These are phyloP conservation scores for Yarrowia yakushimensis DNA, from an alignment of 805 yeast species.

Conservation along the genomic window DNA sequence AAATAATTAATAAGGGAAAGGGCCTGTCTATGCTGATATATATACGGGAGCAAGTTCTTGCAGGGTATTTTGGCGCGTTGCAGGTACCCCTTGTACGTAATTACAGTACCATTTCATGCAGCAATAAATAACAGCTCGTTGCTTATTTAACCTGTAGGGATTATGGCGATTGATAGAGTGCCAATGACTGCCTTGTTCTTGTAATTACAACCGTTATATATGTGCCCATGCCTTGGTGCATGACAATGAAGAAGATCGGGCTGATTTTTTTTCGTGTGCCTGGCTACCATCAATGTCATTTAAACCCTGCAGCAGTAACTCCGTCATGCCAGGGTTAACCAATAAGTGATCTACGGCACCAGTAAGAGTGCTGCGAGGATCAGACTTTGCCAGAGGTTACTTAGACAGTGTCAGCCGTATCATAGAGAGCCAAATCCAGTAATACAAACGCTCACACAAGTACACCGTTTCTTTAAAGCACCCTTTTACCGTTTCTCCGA, in stretches of 20 bases:
- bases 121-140: no score
- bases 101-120: no score
- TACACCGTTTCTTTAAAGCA: background rate
- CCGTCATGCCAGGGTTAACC: background rate
- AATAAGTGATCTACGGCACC: background rate
- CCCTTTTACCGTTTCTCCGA: conserved; percentile 2
- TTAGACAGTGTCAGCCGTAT: background rate
- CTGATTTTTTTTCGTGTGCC: background rate
- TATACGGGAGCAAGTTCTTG: no score
- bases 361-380: background rate
- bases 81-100: no score
- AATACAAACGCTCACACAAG: background rate
- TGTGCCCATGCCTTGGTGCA: background rate
- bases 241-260: background rate
- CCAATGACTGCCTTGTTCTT: no score
- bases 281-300: background rate
- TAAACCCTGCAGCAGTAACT: background rate
- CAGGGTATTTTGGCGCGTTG: no score
- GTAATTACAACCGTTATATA: background rate
- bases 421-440: background rate
- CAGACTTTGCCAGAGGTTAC: background rate
- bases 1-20: background rate
- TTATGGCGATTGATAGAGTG: no score
- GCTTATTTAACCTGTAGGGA: no score
- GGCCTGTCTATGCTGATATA: no score